These are phyloP conservation scores for Erythrobasidium hasegawianum DNA, from an alignment of 1,284 basidiomycete species.

Conservation along the genomic window DNA sequence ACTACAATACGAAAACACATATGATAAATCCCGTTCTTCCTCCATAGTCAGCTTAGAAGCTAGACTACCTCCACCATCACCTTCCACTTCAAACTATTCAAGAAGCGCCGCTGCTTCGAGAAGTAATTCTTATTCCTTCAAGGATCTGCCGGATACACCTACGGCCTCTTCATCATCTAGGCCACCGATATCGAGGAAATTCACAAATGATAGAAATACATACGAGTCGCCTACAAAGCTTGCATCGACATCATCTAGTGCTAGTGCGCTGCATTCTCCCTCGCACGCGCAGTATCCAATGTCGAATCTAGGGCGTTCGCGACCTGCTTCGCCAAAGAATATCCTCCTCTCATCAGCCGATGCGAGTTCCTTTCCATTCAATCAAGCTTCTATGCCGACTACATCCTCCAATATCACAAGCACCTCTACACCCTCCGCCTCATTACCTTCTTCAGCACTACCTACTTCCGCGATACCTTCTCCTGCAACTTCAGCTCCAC, in stretches of 20 bases:
- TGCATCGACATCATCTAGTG: not conserved
- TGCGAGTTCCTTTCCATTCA: not conserved
- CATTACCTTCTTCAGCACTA: conserved; percentile 5
- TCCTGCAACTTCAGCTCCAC: not conserved
- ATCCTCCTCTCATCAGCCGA: conserved; percentile 2
- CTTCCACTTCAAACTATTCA: not conserved
- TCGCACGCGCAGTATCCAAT: not conserved
- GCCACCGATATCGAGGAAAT: no score
- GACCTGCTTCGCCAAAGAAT: conserved; percentile 24
- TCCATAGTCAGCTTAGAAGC: not conserved
- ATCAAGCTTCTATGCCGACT: not conserved
- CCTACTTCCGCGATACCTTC: conserved; percentile 4
- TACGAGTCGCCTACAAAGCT: no score
- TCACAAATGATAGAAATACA: no score
- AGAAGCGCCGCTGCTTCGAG: no score
- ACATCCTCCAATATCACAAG: not conserved
- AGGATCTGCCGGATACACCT: conserved; percentile 23
- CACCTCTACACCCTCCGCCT: not conserved
- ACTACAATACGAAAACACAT: no score
- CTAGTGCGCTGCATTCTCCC: not conserved
- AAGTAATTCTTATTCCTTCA: conserved; percentile 9
- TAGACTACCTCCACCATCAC: not conserved
- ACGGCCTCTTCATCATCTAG: conserved; percentile 7
- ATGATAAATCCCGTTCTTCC: not conserved
- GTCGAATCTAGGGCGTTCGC: conserved; percentile 27